phyloP scores from a whole-genome alignment of 257 asterid genomes.

The Solanum sitiens region DNA sequence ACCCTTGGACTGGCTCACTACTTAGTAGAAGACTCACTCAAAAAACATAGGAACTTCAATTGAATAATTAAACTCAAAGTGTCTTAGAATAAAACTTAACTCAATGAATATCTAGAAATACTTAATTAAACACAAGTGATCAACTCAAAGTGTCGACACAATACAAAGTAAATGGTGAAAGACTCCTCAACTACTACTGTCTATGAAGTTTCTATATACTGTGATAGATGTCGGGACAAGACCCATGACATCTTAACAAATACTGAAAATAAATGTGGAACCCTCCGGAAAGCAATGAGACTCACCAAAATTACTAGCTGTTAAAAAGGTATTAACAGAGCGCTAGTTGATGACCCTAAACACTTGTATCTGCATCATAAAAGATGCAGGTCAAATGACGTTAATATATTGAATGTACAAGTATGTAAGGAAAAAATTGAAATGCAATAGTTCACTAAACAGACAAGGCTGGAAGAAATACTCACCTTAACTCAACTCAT shows the following conservation, averaged over 20 bases:
- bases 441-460: too few species aligned
- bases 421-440: not conserved
- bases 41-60: too few species aligned
- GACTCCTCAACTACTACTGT: not conserved
- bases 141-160: not conserved
- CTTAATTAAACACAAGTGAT: not conserved
- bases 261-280: not conserved
- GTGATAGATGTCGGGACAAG: not conserved
- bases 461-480: not conserved
- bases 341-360: not conserved
- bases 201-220: not conserved
- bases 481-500: not conserved
- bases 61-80: not conserved
- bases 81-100: not conserved
- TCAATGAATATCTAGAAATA: too few species aligned
- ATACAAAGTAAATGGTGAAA: not conserved
- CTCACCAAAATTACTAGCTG: not conserved
- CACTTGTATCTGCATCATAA: not conserved
- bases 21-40: not conserved
- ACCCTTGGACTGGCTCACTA: not conserved
- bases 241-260: not conserved
- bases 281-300: not conserved
- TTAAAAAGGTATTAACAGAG: not conserved
- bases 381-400: not conserved
- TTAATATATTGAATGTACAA: not conserved